Base-by-base conservation (phyloP, 352 stramenopile genomes). In the Pilasporangium apinafurcum region DNA sequence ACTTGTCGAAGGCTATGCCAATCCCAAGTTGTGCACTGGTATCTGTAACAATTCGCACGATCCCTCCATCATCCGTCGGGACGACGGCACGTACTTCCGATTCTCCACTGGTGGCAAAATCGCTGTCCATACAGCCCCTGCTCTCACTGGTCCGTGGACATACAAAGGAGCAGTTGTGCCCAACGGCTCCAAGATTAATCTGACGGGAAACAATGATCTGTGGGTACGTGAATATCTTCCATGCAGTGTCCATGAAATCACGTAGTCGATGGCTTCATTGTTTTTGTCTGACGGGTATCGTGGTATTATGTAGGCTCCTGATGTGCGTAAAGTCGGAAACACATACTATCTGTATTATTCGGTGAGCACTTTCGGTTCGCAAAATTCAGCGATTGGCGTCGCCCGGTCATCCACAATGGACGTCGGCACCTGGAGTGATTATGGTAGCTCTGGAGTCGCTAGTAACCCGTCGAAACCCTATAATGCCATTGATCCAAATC, bases 291-390 rank as follows among this genome's bases (percentile, higher is more conserved):
- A 14, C 16, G 25, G 43, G 22, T n/a, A 26, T 24, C 37, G 12
- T 17, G 37, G 25, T 10, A 13, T 34, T n/a, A n/a, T n/a, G n/a
- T n/a, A 68, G 54, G 67, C 67, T 13, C 67, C 65, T 2, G 63
- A 77, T 8, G 66, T 83, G 8, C 40, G 58, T 41, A 63, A 73
- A 30, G 32, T 83, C 8, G 69, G 60, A 5, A 53, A 75, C 43
- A 58, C 38, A 21, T 83, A 75, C 61, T 80, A 80, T 43, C 39
- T 79, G 14, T 76, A 80, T 55, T 83, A 78, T 51, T 66, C 67
- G 5, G 69, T 83, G 9, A 77, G 66, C 22, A 56, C 59, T 9
- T 74, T 83, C 17, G 64, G 66, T 5, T 48, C 46, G 1, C 58
- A 83, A 32, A 61, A 30, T n/a, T 80, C 68, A 0, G 68, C 68